Percentiles rank a stretch among this genome's conserved stretches.
Conservation (phyloP, 148 eudicot genomes). For the Arctostaphylos glauca region DNA sequence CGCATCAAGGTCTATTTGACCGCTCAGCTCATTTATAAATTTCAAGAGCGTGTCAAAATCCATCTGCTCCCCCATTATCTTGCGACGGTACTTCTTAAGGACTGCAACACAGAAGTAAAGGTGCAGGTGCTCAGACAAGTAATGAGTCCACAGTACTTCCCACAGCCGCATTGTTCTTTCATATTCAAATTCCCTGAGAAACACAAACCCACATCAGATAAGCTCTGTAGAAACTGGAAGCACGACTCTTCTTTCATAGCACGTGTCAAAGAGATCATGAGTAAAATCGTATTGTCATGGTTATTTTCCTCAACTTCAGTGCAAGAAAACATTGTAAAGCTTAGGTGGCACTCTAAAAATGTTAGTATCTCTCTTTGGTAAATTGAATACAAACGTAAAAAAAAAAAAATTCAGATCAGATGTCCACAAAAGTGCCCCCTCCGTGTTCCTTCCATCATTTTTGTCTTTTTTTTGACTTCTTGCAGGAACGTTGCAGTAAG, state of each 20-base stretch:
- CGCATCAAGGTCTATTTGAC: constrained; percentile 71
- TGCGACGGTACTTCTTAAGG: constrained; percentile 65
- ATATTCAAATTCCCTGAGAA: constrained; percentile 74
- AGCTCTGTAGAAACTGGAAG: neutral
- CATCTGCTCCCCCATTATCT: constrained; percentile 92
- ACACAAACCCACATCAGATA: constrained; percentile 8
- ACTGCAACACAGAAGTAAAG: constrained; percentile 80
- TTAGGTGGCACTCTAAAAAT: neutral
- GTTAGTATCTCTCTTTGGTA: neutral
- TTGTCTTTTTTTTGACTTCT: neutral
- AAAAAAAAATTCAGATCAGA: neutral
- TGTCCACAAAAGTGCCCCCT: neutral
- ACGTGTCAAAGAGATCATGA: neutral
- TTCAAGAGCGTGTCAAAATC: constrained; percentile 93
- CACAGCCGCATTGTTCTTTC: constrained; percentile 72
- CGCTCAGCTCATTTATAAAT: constrained; percentile 86
- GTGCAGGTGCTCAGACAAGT: constrained; percentile 84
- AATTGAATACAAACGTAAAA: neutral
- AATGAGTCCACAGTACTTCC: constrained; percentile 90
- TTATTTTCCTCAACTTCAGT: neutral
- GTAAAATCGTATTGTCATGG: neutral
- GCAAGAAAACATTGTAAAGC: neutral
- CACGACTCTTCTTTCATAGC: neutral
- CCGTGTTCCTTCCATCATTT: neutral
- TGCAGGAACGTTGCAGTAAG: neutral